Conservation (phyloP, 768 basidiomycete genomes). For the Boletus edulis region DNA sequence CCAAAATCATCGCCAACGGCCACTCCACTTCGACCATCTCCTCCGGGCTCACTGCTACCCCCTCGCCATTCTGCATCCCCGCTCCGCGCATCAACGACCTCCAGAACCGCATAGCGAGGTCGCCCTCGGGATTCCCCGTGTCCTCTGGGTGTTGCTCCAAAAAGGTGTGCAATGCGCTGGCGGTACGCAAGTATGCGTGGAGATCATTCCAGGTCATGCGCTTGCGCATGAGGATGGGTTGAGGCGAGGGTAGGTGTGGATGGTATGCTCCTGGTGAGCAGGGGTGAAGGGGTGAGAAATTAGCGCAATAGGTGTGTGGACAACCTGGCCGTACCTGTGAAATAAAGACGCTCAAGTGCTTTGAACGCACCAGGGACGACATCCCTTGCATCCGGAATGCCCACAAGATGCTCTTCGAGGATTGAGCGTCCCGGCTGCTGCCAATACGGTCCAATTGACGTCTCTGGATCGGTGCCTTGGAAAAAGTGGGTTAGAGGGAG, state of each 20-base stretch:
- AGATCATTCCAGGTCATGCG: conserved; percentile 65
- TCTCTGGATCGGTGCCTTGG: conserved; percentile 52
- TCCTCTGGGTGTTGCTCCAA: conserved; percentile 66
- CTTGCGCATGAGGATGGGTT: conserved; percentile 53
- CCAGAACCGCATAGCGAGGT: conserved; percentile 66
- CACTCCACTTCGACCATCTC: conserved; percentile 41
- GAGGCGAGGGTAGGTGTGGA: conserved; percentile 34
- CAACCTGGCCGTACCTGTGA: conserved; percentile 44
- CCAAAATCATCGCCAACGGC: conserved; percentile 38
- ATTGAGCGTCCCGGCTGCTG: conserved; percentile 78
- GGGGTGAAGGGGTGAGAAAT: neutral
- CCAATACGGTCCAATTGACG: conserved; percentile 71
- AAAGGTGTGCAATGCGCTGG: conserved; percentile 67
- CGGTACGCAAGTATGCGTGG: conserved; percentile 66
- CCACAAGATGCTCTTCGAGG: conserved; percentile 66
- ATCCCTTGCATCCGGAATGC: conserved; percentile 54
- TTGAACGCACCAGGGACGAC: conserved; percentile 35
- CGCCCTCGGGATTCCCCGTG: conserved; percentile 44
- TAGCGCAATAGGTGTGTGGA: too few relatives aligned
- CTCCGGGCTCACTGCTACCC: conserved; percentile 8
- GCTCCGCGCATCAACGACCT: conserved; percentile 45
- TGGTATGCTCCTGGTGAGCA: conserved; percentile 37
- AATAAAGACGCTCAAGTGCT: conserved; percentile 52
- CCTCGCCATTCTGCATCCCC: conserved; percentile 22
- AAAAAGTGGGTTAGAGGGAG: conserved; percentile 60